Base-by-base conservation (phyloP, 202 grass and related monocot species). In the Digitaria exilis region DNA sequence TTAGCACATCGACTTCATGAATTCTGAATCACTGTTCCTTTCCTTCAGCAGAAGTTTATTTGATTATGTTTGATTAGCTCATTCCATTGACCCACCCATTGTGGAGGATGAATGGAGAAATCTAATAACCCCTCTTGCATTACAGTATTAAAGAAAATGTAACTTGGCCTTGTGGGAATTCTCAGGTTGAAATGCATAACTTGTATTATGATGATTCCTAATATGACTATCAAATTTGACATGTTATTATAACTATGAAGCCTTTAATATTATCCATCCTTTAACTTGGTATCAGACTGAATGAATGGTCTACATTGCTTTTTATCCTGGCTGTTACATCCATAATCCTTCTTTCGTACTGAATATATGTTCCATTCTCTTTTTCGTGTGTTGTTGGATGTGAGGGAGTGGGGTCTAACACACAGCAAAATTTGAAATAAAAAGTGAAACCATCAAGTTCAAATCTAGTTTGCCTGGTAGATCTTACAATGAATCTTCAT, bases 301-400 rank as follows among this genome's bases (percentile, higher is more conserved):
- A n/a, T 77, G 44, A 62, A 71, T 71, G 12, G 18, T n/a, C 4
- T 32, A 46, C 13, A 56, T 25, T 60, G 12, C 18, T 10, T n/a
- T 67, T 56, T 43, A 64, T 79, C 67, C 65, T 42, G 39, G 7
- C 69, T 6, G 10, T 50, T 50, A 31, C 45, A 17, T 71, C 25
- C 57, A 60, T 60, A 29, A 25, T 58, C 24, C 12, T 59, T 60
- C 57, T 83, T 66, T 83, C 82, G 70, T 82, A 32, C 50, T 84
- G 29, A 67, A 19, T 15, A 19, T 30, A 64, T 34, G 15, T 34
- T 34, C 18, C 6, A 17, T 13, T 52, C 28, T 25, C 28, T 31
- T 22, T 61, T 52, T 54, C n/a, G 29, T 34, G 19, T 34, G 28
- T 2, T 54, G 8, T 72, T 21, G 28, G 16, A 51, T 72, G 28